Conservation (phyloP, 805 yeast genomes). For the Candida manassasensis region DNA sequence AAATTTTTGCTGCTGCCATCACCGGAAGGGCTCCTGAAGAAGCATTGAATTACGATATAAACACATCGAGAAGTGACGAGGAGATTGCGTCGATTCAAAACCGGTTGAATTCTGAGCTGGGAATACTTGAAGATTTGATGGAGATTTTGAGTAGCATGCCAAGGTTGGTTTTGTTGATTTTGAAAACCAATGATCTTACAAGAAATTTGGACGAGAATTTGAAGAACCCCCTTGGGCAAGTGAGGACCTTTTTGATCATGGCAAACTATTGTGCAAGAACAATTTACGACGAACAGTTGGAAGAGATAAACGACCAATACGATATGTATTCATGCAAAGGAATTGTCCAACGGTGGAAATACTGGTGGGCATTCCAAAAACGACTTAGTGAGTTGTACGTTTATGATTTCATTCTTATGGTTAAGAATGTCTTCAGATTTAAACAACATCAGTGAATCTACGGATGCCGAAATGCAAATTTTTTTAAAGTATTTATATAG, state of each 20-base stretch:
- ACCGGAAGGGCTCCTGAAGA: slow-evolving; percentile 88
- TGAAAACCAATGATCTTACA: slow-evolving; percentile 92
- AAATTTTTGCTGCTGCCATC: slow-evolving; percentile 84
- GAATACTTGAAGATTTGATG: slow-evolving; percentile 73
- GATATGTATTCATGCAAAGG: slow-evolving; percentile 18
- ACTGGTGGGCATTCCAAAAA: slow-evolving; percentile 33
- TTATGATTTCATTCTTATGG: slow-evolving; percentile 29
- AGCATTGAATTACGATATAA: slow-evolving; percentile 62
- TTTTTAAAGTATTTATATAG: background rate
- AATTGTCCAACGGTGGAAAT: slow-evolving; percentile 11
- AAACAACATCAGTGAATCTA: slow-evolving; percentile 1
- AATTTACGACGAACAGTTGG: slow-evolving; percentile 65
- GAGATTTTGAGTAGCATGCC: slow-evolving; percentile 75
- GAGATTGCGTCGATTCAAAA: slow-evolving; percentile 69
- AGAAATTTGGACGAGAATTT: slow-evolving; percentile 82
- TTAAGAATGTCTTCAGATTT: slow-evolving; percentile 9
- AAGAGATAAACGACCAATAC: slow-evolving; percentile 21
- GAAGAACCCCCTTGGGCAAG: slow-evolving; percentile 79
- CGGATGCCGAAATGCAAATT: too few species aligned
- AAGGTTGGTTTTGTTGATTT: slow-evolving; percentile 72
- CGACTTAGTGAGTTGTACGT: slow-evolving; percentile 27
- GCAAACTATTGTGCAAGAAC: slow-evolving; percentile 84
- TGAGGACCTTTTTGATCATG: slow-evolving; percentile 82
- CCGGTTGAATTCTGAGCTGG: slow-evolving; percentile 53
- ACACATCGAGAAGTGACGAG: slow-evolving; percentile 45